Percentiles rank a stretch among this genome's conserved stretches.
phyloP scores from a whole-genome alignment of 345 rosid species.

The Moringa oleifera region DNA sequence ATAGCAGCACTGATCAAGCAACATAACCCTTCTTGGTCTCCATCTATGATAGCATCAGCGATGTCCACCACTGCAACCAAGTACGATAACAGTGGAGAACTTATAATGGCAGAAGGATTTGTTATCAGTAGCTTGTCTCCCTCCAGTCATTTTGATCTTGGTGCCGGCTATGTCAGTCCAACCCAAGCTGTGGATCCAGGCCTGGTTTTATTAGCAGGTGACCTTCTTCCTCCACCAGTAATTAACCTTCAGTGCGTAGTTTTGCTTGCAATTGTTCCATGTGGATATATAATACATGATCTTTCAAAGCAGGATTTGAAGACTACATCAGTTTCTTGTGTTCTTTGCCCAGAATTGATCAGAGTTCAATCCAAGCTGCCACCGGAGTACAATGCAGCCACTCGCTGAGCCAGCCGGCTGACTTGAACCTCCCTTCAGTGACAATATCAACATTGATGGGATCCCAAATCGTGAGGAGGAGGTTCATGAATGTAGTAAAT shows the following conservation, averaged over 20 bases:
- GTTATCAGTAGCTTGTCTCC: slow-evolving; percentile 24
- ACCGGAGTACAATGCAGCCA: slow-evolving; percentile 52
- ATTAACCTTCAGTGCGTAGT: neutral
- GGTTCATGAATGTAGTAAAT: slow-evolving; percentile 47
- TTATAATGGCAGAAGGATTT: slow-evolving; percentile 48
- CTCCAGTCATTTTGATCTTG: slow-evolving; percentile 58
- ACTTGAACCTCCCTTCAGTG: slow-evolving; percentile 74
- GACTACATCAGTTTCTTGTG: slow-evolving; percentile 71
- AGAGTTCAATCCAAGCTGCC: slow-evolving; percentile 26
- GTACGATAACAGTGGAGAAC: slow-evolving; percentile 45
- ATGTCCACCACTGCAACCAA: slow-evolving; percentile 64
- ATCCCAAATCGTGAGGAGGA: slow-evolving; percentile 37
- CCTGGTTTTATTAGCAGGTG: slow-evolving; percentile 62
- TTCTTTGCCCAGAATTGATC: slow-evolving; percentile 47
- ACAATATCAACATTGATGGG: slow-evolving; percentile 50
- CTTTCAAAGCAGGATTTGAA: slow-evolving; percentile 39
- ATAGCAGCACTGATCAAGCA: slow-evolving; percentile 73
- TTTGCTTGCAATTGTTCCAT: too few species aligned
- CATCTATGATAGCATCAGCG: slow-evolving; percentile 79
- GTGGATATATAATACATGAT: neutral
- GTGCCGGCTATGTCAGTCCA: slow-evolving; percentile 74
- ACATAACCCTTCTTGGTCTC: slow-evolving; percentile 61
- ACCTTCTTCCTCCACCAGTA: neutral
- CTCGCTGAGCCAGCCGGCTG: slow-evolving; percentile 43
- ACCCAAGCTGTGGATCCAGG: slow-evolving; percentile 72